Conservation (phyloP, 116 monocot genomes). For the Dioscorea cayenensis region DNA sequence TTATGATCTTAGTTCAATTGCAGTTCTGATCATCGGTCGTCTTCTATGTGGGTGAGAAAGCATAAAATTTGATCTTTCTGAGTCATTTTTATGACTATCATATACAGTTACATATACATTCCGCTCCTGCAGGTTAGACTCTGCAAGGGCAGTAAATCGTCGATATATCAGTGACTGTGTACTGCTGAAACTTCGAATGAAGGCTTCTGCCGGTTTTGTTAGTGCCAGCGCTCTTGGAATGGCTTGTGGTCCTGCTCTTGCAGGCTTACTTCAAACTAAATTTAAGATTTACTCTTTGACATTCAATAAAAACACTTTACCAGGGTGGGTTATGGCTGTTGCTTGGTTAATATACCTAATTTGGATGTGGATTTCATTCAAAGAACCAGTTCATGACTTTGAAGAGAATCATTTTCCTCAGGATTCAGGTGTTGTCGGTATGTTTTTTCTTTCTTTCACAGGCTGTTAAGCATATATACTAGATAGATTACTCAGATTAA, state of each 20-base stretch:
- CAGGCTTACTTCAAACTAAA: conserved; percentile 71
- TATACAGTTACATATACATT: not conserved
- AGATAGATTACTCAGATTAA: not conserved
- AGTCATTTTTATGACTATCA: not conserved
- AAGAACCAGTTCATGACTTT: conserved; percentile 46
- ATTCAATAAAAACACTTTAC: conserved; percentile 62
- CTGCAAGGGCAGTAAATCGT: conserved; percentile 87
- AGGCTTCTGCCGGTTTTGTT: conserved; percentile 93
- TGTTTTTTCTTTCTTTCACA: not conserved
- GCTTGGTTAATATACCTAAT: conserved; percentile 68
- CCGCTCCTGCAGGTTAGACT: conserved; percentile 56
- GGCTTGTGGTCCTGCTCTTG: conserved; percentile 92
- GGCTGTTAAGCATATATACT: not conserved
- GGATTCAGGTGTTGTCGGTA: not conserved
- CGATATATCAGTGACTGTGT: conserved; percentile 94
- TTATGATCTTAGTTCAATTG: conserved; percentile 43
- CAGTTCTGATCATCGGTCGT: conserved; percentile 49
- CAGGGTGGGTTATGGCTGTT: conserved; percentile 86
- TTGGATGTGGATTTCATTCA: conserved; percentile 67
- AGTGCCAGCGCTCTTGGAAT: conserved; percentile 93
- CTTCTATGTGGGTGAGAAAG: conserved; percentile 51
- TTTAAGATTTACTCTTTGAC: conserved; percentile 59
- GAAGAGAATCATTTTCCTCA: conserved; percentile 18
- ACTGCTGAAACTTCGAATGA: conserved; percentile 66
- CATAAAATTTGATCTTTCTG: not conserved